Conservation (phyloP, 2,329 filamentous ascomycete genomes). For the Ophiostoma quercus region DNA sequence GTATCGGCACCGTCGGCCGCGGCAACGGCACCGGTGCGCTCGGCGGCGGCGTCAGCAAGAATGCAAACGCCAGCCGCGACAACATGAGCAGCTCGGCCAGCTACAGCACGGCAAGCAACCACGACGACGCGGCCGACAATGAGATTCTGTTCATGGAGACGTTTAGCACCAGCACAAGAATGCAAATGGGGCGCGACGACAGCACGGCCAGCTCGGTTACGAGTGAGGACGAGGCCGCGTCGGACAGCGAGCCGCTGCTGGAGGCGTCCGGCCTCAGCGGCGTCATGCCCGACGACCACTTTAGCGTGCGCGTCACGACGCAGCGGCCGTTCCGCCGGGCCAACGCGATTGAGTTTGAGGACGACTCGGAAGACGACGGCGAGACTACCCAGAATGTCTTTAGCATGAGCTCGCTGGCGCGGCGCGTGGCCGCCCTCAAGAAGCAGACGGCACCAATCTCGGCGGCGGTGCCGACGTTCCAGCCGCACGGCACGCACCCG, state of each 20-base stretch:
- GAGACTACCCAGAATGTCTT: conserved; percentile 11
- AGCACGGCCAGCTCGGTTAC: not conserved
- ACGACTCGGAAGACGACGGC: not conserved
- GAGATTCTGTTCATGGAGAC: conserved; percentile 30
- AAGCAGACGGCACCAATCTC: conserved; percentile 22
- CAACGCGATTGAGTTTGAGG: not conserved
- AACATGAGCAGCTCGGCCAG: conserved; percentile 20
- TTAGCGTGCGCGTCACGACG: conserved; percentile 52
- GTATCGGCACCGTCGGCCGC: conserved; percentile 18
- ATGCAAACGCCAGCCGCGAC: not conserved
- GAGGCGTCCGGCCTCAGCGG: conserved; percentile 57
- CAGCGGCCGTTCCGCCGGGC: conserved; percentile 34
- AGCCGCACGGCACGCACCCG: not conserved
- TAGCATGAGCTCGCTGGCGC: conserved; percentile 39
- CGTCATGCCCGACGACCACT: conserved; percentile 59
- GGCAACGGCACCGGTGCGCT: conserved; percentile 29
- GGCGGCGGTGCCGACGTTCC: conserved; percentile 11
- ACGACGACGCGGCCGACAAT: conserved; percentile 3
- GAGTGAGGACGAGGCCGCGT: not conserved
- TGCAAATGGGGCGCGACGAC: not conserved
- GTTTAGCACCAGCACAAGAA: too few relatives aligned
- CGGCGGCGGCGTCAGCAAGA: not conserved
- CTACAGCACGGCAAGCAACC: conserved; percentile 6
- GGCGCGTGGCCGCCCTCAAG: conserved; percentile 36
- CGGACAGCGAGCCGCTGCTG: conserved; percentile 37